phyloP scores from a whole-genome alignment of 495 filamentous ascomycete species.

The Lasiosphaeriaceae sp. region DNA sequence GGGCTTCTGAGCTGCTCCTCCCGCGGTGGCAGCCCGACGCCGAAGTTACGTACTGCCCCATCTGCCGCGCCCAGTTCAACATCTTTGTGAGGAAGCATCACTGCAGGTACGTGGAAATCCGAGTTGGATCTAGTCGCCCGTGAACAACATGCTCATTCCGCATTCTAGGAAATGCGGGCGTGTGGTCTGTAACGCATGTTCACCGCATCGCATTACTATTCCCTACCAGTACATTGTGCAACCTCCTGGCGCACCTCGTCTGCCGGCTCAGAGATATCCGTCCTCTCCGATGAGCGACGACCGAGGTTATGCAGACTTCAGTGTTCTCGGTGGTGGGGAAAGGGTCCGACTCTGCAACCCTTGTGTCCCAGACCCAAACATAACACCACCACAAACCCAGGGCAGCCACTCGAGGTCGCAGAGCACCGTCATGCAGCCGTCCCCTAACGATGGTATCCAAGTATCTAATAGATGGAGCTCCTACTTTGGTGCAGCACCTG shows the following conservation, averaged over 20 bases:
- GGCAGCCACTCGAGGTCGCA: slow-evolving; percentile 27
- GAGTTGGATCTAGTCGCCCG: not conserved
- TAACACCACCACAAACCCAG: slow-evolving; percentile 50
- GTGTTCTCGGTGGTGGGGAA: slow-evolving; percentile 66
- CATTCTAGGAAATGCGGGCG: slow-evolving; percentile 78
- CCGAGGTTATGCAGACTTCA: slow-evolving; percentile 40
- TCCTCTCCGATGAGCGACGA: slow-evolving; percentile 34
- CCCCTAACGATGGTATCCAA: not conserved
- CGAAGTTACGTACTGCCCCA: slow-evolving; percentile 74
- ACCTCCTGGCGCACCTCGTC: slow-evolving; percentile 53
- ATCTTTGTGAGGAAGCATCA: slow-evolving; percentile 92
- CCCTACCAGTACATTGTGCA: slow-evolving; percentile 90
- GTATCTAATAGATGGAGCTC: slow-evolving; percentile 14
- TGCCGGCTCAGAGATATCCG: slow-evolving; percentile 40
- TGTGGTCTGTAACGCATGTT: slow-evolving; percentile 88
- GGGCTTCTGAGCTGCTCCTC: slow-evolving; percentile 38
- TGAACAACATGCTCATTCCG: not conserved
- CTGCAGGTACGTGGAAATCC: slow-evolving; percentile 56
- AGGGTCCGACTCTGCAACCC: slow-evolving; percentile 91
- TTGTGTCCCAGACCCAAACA: slow-evolving; percentile 89
- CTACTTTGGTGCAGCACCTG: slow-evolving; percentile 17
- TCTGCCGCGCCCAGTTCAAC: slow-evolving; percentile 71
- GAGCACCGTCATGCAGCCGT: slow-evolving; percentile 13
- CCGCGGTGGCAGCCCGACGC: slow-evolving; percentile 85
- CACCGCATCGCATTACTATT: slow-evolving; percentile 92